These are phyloP conservation scores for Citrus sp. DNA, from an alignment of 345 rosid genomes.

Conservation along the genomic window DNA sequence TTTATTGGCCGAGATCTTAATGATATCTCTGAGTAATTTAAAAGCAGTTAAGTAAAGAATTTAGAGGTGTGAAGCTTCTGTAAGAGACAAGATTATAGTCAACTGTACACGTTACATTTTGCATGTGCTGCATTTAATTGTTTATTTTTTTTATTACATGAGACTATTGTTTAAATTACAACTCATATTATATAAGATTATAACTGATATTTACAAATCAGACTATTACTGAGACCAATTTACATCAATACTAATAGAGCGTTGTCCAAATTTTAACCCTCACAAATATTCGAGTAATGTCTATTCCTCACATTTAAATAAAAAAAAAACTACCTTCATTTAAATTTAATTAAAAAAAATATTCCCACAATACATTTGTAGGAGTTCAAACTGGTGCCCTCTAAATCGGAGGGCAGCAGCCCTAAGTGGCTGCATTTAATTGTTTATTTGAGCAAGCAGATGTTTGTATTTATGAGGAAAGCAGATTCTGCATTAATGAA, in stretches of 20 bases:
- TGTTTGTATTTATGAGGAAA: background rate
- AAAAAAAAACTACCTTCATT: too few species aligned
- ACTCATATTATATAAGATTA: too few species aligned
- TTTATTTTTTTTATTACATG: too few species aligned
- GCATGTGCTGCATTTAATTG: background rate
- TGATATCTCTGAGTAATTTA: background rate
- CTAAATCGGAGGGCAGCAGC: too few species aligned
- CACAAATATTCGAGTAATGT: accelerated
- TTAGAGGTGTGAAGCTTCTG: background rate
- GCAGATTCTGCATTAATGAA: background rate
- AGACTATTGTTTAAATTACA: too few species aligned
- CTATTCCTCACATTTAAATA: accelerated
- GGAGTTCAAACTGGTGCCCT: too few species aligned
- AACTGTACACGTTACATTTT: background rate
- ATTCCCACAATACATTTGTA: too few species aligned
- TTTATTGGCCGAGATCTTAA: too few species aligned
- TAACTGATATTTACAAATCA: too few species aligned
- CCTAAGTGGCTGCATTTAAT: too few species aligned
- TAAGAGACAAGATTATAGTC: background rate
- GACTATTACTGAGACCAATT: accelerated
- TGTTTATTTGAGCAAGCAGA: background rate
- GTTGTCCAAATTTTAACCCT: accelerated
- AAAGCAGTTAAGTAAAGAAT: background rate
- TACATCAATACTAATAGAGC: too few species aligned
- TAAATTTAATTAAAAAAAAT: too few species aligned